Conservation (phyloP, 257 asterid species). For the Forsythia suspensa region DNA sequence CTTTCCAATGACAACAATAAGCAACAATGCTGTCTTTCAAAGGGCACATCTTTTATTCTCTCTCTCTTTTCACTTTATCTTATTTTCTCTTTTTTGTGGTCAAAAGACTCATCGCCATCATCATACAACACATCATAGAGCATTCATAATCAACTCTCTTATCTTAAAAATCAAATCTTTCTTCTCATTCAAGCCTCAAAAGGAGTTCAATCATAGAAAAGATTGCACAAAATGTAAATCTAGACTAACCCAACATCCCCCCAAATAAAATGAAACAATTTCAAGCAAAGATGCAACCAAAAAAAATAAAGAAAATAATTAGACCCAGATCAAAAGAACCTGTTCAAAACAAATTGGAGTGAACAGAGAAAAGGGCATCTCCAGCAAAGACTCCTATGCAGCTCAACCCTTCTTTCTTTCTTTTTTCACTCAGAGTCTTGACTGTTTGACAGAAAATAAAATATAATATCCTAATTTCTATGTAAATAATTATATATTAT, state of each 20-base stretch:
- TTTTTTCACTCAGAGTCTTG: conserved; percentile 25
- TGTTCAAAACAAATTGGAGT: conserved; percentile 22
- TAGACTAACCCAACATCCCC: conserved; percentile 19
- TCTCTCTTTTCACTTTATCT: conserved; percentile 41
- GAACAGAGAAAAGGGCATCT: conserved; percentile 48
- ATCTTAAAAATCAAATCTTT: conserved; percentile 32
- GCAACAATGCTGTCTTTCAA: conserved; percentile 46
- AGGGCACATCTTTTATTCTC: conserved; percentile 28
- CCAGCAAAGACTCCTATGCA: conserved; percentile 21
- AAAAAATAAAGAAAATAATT: conserved; percentile 18
- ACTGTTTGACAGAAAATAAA: conserved; percentile 26
- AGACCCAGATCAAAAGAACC: conserved; percentile 32
- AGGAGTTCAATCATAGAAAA: conserved; percentile 21
- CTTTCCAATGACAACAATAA: conserved; percentile 44
- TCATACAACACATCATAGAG: conserved; percentile 42
- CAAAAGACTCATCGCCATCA: conserved; percentile 56
- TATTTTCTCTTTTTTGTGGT: conserved; percentile 44
- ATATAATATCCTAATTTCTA: conserved; percentile 7
- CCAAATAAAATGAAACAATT: conserved; percentile 10
- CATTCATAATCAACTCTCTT: conserved; percentile 43
- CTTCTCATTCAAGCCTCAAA: conserved; percentile 42
- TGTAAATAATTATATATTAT: neutral
- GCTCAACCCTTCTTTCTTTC: neutral
- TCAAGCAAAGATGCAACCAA: conserved; percentile 15
- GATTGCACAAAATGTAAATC: conserved; percentile 14